phyloP scores from a whole-genome alignment of 805 yeast species.

The Suhomyces emberorum region DNA sequence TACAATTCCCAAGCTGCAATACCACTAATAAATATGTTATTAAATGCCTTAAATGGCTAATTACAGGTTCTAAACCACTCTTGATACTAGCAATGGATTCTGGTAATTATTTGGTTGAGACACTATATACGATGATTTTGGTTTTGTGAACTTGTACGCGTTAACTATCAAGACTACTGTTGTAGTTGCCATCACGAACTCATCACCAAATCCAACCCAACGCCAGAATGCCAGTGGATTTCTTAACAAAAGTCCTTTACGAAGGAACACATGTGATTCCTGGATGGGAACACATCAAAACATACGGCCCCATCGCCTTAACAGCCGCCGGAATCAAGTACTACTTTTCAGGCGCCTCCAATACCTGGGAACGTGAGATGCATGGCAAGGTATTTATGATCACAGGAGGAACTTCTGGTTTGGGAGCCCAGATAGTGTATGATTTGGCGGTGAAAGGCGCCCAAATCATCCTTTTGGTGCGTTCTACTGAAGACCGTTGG shows the following conservation, averaged over 20 bases:
- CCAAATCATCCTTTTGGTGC: conserved; percentile 70
- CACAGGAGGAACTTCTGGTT: conserved; percentile 93
- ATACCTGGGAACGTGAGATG: conserved; percentile 89
- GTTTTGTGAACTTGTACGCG: not conserved
- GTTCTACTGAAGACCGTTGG: conserved; percentile 68
- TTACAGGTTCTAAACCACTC: too few species aligned
- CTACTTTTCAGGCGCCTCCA: conserved; percentile 74
- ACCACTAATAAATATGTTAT: too few species aligned
- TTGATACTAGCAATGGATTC: not conserved
- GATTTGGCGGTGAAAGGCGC: conserved; percentile 84
- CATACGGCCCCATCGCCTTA: conserved; percentile 40
- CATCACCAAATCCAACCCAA: not conserved
- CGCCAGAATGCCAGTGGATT: conserved; percentile 77
- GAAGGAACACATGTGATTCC: conserved; percentile 81
- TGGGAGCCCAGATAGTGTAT: conserved; percentile 73
- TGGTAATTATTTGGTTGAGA: not conserved
- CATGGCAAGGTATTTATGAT: conserved; percentile 84
- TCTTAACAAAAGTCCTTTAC: conserved; percentile 60
- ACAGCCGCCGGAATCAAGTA: conserved; percentile 48
- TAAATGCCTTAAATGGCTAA: too few species aligned
- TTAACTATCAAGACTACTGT: not conserved
- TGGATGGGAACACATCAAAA: conserved; percentile 58
- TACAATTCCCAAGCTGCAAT: too few species aligned
- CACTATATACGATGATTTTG: not conserved
- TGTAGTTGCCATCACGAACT: not conserved